phyloP scores from a whole-genome alignment of 2,329 filamentous ascomycete species.

The Graphium sp. region DNA sequence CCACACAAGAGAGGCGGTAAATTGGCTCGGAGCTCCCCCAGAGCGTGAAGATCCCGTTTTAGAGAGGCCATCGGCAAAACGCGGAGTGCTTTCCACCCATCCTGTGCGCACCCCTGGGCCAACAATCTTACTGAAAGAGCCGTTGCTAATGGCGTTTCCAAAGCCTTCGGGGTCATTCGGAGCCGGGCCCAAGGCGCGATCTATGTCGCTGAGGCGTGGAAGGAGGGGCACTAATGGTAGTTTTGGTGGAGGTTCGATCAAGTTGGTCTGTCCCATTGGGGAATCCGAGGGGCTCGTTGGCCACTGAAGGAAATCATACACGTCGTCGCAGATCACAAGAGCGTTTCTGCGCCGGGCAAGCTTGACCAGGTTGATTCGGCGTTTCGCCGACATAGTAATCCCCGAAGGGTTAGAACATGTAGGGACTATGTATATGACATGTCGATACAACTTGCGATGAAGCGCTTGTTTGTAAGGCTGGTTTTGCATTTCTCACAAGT shows the following conservation, averaged over 20 bases:
- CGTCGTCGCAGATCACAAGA: slow-evolving; percentile 76
- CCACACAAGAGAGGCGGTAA: slow-evolving; percentile 33
- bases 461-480: slow-evolving; percentile 11
- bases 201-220: slow-evolving; percentile 66
- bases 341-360: slow-evolving; percentile 67
- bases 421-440: slow-evolving; percentile 78
- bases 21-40: slow-evolving; percentile 39
- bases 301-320: slow-evolving; percentile 90
- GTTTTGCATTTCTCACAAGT: not conserved
- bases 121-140: slow-evolving; percentile 76
- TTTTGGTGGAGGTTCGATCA: not conserved
- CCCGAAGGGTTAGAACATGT: slow-evolving; percentile 82
- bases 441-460: slow-evolving; percentile 64
- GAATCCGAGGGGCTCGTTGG: slow-evolving; percentile 22
- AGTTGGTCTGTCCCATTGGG: slow-evolving; percentile 5
- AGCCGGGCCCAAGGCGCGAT: slow-evolving; percentile 44
- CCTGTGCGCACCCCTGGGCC: slow-evolving; percentile 71
- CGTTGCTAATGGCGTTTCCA: slow-evolving; percentile 72
- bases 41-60: slow-evolving; percentile 35
- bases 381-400: slow-evolving; percentile 57
- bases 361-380: slow-evolving; percentile 52
- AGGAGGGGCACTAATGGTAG: slow-evolving; percentile 34
- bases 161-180: slow-evolving; percentile 33
- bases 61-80: slow-evolving; percentile 30
- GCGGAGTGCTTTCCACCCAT: slow-evolving; percentile 63